Evolutionary conservation across 331 rosid species (phyloP), one percentile per base, ranked within the genome.

Genomic region (Malus hybrid): DNA sequence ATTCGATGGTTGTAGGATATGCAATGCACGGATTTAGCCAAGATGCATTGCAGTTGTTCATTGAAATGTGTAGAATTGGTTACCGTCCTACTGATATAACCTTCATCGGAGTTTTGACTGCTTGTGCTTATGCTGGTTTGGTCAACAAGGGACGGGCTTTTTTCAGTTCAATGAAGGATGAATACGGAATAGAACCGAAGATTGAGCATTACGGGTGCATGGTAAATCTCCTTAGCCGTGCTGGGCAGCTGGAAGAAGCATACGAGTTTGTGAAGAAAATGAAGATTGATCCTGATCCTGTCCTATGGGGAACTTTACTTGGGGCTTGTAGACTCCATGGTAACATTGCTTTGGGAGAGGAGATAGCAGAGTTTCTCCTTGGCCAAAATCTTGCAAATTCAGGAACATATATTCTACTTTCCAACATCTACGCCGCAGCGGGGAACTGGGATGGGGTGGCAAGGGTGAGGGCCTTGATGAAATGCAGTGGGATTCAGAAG

Each of bases 151-250:
- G 98, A 18, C 74, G 84, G 82, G 82, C 56, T 18, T 61, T 90
- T 56, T 91, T 93, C 77, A 32, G 75, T 75, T 73, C 76, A 63
- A 93, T 93, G 98, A 86, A 86, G 79, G 65, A 76, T 20, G 70
- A 62, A 39, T 91, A 87, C 64, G 42, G 29, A 73, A 79, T 90
- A 28, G 80, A 83, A 78, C 96, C 95, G 0, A 89, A 84, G 84
- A 74, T 93, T 68, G 96, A 89, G 85, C 96, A 93, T 81, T 91
- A 78, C 19, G 97, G 98, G 29, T 93, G 98, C 63, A 88, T 91
- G 88, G 89, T 88, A 42, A 89, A 87, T 83, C 96, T 93, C 72
- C 91, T 93, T 46, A 90, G 98, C 81, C 88, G 93, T 5, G 96
- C 94, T 6, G 97, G 96, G 68, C 83, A 69, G 56, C 66, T 89